Conservation (phyloP, 2,329 filamentous ascomycete species). For the Pestalotiopsis sp. region DNA sequence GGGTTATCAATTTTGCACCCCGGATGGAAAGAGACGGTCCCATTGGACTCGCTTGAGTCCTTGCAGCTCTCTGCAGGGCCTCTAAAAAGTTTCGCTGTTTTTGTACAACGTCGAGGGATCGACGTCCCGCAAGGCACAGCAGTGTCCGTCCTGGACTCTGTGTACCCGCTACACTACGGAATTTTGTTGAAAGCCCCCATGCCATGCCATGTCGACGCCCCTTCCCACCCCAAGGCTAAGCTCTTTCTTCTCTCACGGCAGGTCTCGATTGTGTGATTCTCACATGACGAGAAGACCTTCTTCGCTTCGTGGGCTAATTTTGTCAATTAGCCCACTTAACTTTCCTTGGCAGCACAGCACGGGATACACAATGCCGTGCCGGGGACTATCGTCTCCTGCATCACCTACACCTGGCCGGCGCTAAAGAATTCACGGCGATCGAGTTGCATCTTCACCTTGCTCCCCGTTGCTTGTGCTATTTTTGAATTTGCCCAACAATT, state of each 20-base stretch:
- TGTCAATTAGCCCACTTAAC: constrained; percentile 23
- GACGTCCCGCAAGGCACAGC: not conserved
- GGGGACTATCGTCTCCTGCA: not conserved
- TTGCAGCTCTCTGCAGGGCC: not conserved
- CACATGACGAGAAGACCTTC: constrained; percentile 16
- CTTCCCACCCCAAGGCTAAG: not conserved
- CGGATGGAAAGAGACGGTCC: not conserved
- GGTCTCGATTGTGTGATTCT: constrained; percentile 12
- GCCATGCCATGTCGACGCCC: not conserved
- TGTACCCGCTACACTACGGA: not conserved
- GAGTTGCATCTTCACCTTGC: constrained; percentile 3
- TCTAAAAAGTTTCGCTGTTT: not conserved
- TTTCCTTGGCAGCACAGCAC: constrained; percentile 16
- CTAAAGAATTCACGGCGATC: constrained; percentile 26
- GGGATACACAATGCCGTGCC: not conserved
- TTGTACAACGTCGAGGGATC: not conserved
- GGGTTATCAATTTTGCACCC: not conserved
- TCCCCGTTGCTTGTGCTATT: constrained; percentile 27
- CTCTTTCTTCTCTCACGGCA: not conserved
- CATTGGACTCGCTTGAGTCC: not conserved
- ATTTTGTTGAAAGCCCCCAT: too few species aligned
- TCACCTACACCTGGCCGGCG: constrained; percentile 23
- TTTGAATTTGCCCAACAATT: constrained; percentile 31
- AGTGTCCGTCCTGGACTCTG: not conserved
- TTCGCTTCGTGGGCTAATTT: constrained; percentile 24